Base-by-base conservation (phyloP, 768 basidiomycete genomes). In the Suillus occidentalis region DNA sequence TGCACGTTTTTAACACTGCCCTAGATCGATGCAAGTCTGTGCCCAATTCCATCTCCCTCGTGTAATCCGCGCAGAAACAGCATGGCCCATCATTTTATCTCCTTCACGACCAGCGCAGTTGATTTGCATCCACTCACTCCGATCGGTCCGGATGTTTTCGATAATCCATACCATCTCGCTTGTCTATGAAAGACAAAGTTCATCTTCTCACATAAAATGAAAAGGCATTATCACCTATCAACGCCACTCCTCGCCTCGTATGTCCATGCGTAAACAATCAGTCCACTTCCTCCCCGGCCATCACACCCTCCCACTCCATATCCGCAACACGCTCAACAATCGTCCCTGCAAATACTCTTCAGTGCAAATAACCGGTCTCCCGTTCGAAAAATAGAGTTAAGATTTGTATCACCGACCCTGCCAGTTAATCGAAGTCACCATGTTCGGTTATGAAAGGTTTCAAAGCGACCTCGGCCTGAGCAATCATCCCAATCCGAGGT, bases 401-500 rank as follows among this genome's bases (percentile, higher is more conserved):
- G 58, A 59, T 59, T 42, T 59, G 18, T 59, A 36, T 55, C 53
- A 0, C 53, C 53, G 53, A 55, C 53, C 39, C 58, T 31, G 36
- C 18, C 6, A 42, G 25, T 18, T 5, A 59, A 59, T 59, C 40
- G 28, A 59, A 42, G 18, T 42, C 12, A 2, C 18, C 28, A 42
- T 53, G 52, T 20, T 59, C 58, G 58, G 58, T 42, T n/a, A 59
- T 59, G 58, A 31, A 37, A 59, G 58, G 28, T 42, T 31, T 20
- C 40, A 58, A 59, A 28, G 6, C 40, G 25, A 42, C 25, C 28
- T 42, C 28, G 40, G 58, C 0, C 39, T 53, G 65, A 63, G 25
- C 70, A 67, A 72, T 68, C 68, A 74, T 73, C 53, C 66, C 66
- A 60, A 61, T 40, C 74, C 70, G 74, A 73, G 63, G 67, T 42